Base-by-base conservation (phyloP, 1,139 yeast species). In the Geotrichum candidum region DNA sequence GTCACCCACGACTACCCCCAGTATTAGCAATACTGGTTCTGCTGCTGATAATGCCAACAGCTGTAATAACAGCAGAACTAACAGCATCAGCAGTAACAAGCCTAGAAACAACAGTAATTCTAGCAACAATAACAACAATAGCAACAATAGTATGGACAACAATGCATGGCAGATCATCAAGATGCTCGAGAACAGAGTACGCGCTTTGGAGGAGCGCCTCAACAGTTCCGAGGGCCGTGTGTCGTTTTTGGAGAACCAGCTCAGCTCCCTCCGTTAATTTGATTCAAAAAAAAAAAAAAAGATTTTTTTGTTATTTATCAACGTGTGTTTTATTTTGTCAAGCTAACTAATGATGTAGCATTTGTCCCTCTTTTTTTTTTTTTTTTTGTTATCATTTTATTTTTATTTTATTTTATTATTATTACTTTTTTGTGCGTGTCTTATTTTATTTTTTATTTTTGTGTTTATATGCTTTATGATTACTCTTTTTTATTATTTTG, bases 161-260 rank as follows among this genome's bases (percentile, higher is more conserved):
- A 46, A 52, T 38, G 35, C 53, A 7, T 54, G 48, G 48, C 48
- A 41, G 22, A 41, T 41, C 10, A 41, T 54, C 5, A 54, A 48
- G 27, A 65, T 68, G 64, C 65, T 73, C 50, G 76, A 73, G 56
- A 65, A 68, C 29, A 67, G 75, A 6, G 66, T 73, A 13, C 64
- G 71, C 33, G 68, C 70, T 22, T 63, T 73, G 27, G 76, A 73
- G 62, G 73, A 70, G 38, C 67, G 76, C 31, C 64, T 73, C 33
- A 67, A 70, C 51, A 68, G 69, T 45, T 68, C 75, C 3, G 76
- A 73, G 61, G 68, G 68, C 41, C 66, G 75, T 27, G 64, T 72
- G 9, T 67, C 70, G 10, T 64, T 63, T 15, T 62, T 70, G 48
- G 74, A 72, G 38, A 51, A 58, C 38, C 62, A 63, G 29, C 23